phyloP scores from a whole-genome alignment of 345 rosid species.

The Combretum micranthum region DNA sequence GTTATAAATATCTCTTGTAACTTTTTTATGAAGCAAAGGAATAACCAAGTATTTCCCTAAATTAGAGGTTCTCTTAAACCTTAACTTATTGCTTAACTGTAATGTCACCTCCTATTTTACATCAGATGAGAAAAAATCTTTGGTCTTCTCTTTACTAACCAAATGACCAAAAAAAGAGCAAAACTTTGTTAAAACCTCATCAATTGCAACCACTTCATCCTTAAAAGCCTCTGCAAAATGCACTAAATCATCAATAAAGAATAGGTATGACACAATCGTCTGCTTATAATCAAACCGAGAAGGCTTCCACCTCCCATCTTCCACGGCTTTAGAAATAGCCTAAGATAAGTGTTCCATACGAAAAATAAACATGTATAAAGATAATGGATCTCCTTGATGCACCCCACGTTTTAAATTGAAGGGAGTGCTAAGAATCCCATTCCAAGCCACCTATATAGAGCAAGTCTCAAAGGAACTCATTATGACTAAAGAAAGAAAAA shows the following conservation, averaged over 20 bases:
- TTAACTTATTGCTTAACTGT: no score
- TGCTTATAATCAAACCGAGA: not conserved
- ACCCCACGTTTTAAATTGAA: not conserved
- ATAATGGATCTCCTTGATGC: not conserved
- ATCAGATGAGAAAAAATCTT: no score
- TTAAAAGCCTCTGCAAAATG: not conserved
- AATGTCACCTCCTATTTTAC: no score
- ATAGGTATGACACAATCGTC: not conserved
- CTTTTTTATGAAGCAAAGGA: no score
- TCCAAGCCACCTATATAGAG: not conserved
- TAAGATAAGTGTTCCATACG: not conserved
- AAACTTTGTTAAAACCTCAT: no score
- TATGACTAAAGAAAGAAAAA: not conserved
- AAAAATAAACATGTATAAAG: not conserved
- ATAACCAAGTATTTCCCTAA: no score
- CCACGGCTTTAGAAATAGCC: not conserved
- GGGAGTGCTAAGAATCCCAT: not conserved
- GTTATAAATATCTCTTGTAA: no score
- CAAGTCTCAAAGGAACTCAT: no score
- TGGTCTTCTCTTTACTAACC: no score
- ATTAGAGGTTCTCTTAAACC: no score
- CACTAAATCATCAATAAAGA: not conserved
- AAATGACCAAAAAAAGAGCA: no score
- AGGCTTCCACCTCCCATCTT: not conserved
- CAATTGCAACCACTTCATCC: no score